These are phyloP conservation scores for Rhodotorula sp. DNA, from an alignment of 1,284 basidiomycete species.

Conservation along the genomic window DNA sequence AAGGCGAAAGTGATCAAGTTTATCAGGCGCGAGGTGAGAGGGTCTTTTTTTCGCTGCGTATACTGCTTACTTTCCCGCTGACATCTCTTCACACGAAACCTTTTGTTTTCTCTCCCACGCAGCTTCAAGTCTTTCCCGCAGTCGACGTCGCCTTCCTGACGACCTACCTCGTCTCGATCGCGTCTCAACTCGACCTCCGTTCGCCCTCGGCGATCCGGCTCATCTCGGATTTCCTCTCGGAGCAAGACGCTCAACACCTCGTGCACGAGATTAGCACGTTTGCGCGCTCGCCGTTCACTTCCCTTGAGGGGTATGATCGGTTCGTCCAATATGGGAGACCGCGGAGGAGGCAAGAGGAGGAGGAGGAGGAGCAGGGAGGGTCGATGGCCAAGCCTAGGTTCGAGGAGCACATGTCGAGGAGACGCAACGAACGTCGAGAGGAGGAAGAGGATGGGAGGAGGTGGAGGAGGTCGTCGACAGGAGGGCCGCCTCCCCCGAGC, in stretches of 20 bases:
- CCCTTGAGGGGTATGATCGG: constrained; percentile 38
- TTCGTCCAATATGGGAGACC: constrained; percentile 39
- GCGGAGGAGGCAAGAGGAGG: neutral
- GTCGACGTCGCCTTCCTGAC: constrained; percentile 47
- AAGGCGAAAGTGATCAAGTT: constrained; percentile 44
- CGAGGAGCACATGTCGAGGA: constrained; percentile 13
- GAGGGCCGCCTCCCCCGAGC: neutral
- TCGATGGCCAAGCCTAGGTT: constrained; percentile 5
- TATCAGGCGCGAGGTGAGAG: constrained; percentile 43
- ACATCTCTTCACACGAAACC: too few species aligned
- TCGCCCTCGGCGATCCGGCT: constrained; percentile 43
- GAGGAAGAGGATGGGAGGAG: constrained; percentile 2
- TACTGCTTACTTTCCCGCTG: neutral
- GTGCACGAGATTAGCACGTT: constrained; percentile 45
- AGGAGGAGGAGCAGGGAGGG: constrained; percentile 1
- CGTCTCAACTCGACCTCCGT: constrained; percentile 44
- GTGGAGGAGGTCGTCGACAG: neutral
- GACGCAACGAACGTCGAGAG: neutral
- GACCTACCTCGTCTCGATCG: constrained; percentile 44
- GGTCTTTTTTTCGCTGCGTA: neutral
- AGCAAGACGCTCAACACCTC: constrained; percentile 43
- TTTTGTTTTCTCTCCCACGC: too few species aligned
- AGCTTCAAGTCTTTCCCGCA: constrained; percentile 44
- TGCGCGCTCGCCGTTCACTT: constrained; percentile 38
- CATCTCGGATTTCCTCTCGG: constrained; percentile 45